These are phyloP conservation scores for Trametes coccinea DNA, from an alignment of 768 basidiomycete genomes.

Conservation along the genomic window DNA sequence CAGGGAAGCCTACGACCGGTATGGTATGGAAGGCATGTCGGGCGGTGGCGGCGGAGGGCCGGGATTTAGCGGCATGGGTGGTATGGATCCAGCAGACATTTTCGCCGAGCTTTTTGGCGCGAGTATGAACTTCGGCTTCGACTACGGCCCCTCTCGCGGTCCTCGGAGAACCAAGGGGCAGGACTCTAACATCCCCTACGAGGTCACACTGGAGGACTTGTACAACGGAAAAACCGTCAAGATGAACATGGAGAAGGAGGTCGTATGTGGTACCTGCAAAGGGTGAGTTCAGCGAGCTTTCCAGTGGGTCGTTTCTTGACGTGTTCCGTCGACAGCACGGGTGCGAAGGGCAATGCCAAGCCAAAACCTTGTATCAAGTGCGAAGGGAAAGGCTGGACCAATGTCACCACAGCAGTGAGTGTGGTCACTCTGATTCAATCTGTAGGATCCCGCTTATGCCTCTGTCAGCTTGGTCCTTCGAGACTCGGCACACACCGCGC, in stretches of 20 bases:
- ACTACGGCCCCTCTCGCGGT: conserved; percentile 44
- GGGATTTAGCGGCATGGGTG: conserved; percentile 26
- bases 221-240: conserved; percentile 90
- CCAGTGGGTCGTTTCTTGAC: neutral
- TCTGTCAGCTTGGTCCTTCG: conserved; percentile 43
- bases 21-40: conserved; percentile 69
- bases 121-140: conserved; percentile 67
- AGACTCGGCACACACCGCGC: conserved; percentile 52
- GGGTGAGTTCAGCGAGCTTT: conserved; percentile 52
- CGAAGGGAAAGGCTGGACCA: conserved; percentile 80
- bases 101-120: conserved; percentile 75
- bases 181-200: conserved; percentile 75
- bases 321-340: conserved; percentile 51
- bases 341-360: conserved; percentile 82
- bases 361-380: conserved; percentile 80
- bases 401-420: conserved; percentile 53
- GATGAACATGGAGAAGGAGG: conserved; percentile 86
- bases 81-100: conserved; percentile 61
- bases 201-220: conserved; percentile 88
- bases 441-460: neutral
- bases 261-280: conserved; percentile 75
- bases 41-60: conserved; percentile 45
- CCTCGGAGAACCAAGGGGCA: conserved; percentile 58
- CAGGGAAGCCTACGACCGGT: conserved; percentile 70
- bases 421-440: neutral